phyloP scores from a whole-genome alignment of 805 yeast species.

The Diddensiella santjacobensis region DNA sequence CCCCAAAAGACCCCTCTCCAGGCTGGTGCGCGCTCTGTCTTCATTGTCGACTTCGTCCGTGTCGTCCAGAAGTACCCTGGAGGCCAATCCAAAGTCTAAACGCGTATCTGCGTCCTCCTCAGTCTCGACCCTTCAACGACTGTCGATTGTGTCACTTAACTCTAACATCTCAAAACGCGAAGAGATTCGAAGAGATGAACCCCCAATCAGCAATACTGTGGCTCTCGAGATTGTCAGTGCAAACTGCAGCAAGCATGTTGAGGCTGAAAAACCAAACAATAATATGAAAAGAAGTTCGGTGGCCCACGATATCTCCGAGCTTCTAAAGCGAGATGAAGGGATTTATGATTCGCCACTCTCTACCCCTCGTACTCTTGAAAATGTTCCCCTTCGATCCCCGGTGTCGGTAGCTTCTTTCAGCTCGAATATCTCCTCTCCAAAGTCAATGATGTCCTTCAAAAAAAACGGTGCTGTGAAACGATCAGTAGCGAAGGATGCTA shows the following conservation, averaged over 20 bases:
- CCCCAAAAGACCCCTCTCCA: constrained; percentile 7
- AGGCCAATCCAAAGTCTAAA: constrained; percentile 8
- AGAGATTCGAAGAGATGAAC: too few relatives aligned
- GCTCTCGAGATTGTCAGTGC: neutral
- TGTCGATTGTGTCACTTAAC: constrained; percentile 10
- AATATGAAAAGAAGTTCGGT: constrained; percentile 7
- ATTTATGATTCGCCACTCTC: neutral
- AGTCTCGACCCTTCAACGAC: constrained; percentile 16
- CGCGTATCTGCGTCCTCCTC: constrained; percentile 17
- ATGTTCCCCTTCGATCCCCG: neutral
- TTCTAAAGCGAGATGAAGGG: neutral
- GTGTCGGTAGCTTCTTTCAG: neutral
- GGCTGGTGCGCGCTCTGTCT: constrained; percentile 14
- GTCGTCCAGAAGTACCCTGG: constrained; percentile 22
- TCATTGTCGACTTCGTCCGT: constrained; percentile 19
- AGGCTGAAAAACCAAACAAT: too few relatives aligned
- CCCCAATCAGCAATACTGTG: too few relatives aligned
- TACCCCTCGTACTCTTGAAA: neutral
- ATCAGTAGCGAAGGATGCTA: constrained; percentile 13
- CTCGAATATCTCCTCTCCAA: neutral
- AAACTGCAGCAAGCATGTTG: too few relatives aligned
- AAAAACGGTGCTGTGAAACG: constrained; percentile 10
- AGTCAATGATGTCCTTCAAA: constrained; percentile 13
- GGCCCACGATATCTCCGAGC: constrained; percentile 8
- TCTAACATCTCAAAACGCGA: neutral